Base-by-base conservation (phyloP, 108 stramenopile genomes). In the Fistulifera pelliculosa region DNA sequence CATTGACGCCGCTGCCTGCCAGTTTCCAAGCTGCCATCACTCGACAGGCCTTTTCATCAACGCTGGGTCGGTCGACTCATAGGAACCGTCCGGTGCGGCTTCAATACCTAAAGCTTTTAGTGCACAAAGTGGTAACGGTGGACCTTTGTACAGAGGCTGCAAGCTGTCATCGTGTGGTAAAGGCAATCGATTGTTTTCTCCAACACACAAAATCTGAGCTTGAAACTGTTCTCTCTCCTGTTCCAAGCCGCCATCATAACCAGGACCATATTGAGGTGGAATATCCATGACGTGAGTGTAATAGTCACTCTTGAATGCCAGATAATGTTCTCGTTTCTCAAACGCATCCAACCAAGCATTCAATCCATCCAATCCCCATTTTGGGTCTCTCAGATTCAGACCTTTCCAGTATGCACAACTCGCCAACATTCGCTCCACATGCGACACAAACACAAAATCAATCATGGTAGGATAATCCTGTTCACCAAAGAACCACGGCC, bases 261-360 rank as follows among this genome's bases (percentile, higher is more conserved):
- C 49, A 31, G 73, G 73, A 6, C 73, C 73, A 47, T 74, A 69
- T 18, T 74, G 68, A 11, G 68, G 69, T 25, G 80, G 66, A 38
- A 80, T 84, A 51, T 90, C 86, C 65, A 67, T 84, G 24, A 91
- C 79, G 53, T 89, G 79, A 18, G 80, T 83, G 61, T 73, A 73
- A 38, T 73, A 68, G 48, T 73, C 72, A 26, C 54, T 74, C 68
- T 92, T 90, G 59, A 90, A 88, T 1, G 92, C 94, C 49, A 92
- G 58, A 64, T 90, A 95, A 28, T 69, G 56, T 55, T 85, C 79
- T 28, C 86, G 66, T 54, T 74, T 78, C 58, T 93, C 94, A 56
- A 96, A 90, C 21, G 95, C 93, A 62, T 96, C 91, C 59, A 96
- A 66, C 95, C 95, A 96, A 10, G 61, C 60, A 44, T 75, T 81